phyloP scores from a whole-genome alignment of 306 rosid species.

The Cucumis sativus region DNA sequence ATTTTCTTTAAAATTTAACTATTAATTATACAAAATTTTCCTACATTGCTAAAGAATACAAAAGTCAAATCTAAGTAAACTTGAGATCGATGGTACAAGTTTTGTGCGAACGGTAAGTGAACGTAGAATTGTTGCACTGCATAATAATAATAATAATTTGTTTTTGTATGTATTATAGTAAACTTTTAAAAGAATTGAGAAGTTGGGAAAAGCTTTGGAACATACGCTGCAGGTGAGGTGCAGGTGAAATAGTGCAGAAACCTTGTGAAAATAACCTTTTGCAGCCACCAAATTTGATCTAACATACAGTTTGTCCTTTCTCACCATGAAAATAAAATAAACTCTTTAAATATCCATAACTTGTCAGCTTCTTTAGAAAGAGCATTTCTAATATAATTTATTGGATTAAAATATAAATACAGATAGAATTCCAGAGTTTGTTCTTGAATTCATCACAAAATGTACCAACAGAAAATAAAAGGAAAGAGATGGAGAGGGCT shows the following conservation, averaged over 20 bases:
- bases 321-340: not conserved
- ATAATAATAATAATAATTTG: too few relatives aligned
- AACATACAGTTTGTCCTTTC: not conserved
- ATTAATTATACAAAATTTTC: too few relatives aligned
- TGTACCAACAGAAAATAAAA: not conserved
- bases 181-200: not conserved
- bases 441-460: slow-evolving; percentile 5
- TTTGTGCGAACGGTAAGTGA: too few relatives aligned
- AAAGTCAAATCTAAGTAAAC: too few relatives aligned
- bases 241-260: not conserved
- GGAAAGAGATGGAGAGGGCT: not conserved
- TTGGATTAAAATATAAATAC: slow-evolving; percentile 3
- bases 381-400: not conserved
- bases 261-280: not conserved
- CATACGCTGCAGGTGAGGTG: not conserved
- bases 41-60: too few relatives aligned
- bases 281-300: not conserved
- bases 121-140: too few relatives aligned
- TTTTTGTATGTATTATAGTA: too few relatives aligned
- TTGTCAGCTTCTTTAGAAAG: not conserved
- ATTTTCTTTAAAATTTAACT: too few relatives aligned
- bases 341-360: not conserved
- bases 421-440: slow-evolving; percentile 4
- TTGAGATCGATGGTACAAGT: too few relatives aligned
- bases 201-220: not conserved